Evolutionary conservation across 257 asterid genomes (phyloP).

Genomic region (Lycium ferocissimum): DNA sequence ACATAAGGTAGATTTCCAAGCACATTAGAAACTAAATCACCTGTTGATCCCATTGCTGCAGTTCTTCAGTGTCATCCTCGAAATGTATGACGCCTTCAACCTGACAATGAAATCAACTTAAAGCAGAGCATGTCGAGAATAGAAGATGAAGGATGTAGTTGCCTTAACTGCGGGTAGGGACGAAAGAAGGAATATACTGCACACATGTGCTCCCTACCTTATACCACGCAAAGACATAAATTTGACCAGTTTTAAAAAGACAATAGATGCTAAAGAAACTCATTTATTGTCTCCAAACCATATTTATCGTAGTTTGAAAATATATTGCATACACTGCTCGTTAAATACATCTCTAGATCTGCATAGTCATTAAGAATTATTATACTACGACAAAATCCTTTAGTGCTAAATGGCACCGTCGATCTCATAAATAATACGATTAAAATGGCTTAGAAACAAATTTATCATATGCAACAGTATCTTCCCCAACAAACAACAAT

Average conservation of each 20-base stretch:
- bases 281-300: neutral
- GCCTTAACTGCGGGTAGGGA: neutral
- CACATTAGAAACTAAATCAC: constrained; percentile 43
- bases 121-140: constrained; percentile 12
- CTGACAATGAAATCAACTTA: constrained; percentile 45
- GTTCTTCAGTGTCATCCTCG: constrained; percentile 92
- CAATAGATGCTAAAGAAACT: neutral
- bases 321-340: neutral
- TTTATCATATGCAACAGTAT: neutral
- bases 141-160: neutral
- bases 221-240: neutral
- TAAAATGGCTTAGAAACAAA: neutral
- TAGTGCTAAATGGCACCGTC: neutral
- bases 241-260: neutral
- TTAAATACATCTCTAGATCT: constrained; percentile 6
- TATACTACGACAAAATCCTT: neutral
- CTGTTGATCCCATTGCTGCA: constrained; percentile 99
- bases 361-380: neutral
- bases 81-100: constrained; percentile 96
- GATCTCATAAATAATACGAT: neutral
- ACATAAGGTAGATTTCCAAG: constrained; percentile 12
- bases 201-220: constrained; percentile 7
- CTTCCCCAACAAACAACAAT: neutral
- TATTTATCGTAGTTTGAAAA: neutral
- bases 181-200: neutral